A percentile compares a stretch with the other conserved stretches of the same genome.
These are phyloP conservation scores for Styphnolobium japonicum DNA, from an alignment of 306 rosid species.

Conservation along the genomic window DNA sequence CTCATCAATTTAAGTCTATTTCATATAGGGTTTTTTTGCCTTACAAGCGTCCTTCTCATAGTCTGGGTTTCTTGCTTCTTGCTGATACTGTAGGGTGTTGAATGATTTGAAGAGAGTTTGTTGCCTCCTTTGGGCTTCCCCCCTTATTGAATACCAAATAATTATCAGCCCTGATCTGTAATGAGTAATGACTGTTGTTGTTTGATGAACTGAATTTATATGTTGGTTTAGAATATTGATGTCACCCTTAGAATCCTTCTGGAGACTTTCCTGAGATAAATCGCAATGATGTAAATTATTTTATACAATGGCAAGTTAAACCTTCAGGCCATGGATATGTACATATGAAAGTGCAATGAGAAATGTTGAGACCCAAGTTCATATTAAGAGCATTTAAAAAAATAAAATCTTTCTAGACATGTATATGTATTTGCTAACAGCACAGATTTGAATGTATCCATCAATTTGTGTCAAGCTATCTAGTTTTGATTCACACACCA, in stretches of 20 bases:
- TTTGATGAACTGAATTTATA: background rate
- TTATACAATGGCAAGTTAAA: background rate
- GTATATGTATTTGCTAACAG: conserved; percentile 1
- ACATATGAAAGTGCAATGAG: background rate
- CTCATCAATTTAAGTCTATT: background rate
- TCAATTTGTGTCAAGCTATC: background rate
- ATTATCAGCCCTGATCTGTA: background rate
- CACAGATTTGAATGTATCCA: background rate
- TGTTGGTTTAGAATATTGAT: background rate
- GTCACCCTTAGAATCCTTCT: background rate
- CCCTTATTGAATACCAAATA: too few species aligned
- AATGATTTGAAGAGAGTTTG: too few species aligned
- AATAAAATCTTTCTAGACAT: background rate
- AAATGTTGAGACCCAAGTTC: background rate
- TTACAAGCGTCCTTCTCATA: background rate
- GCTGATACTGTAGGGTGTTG: too few species aligned
- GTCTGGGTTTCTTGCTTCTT: background rate
- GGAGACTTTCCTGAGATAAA: background rate
- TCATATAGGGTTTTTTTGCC: background rate
- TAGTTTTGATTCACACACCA: background rate
- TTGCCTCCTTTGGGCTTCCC: too few species aligned
- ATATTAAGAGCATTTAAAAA: background rate
- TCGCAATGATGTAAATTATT: background rate
- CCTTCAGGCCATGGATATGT: background rate
- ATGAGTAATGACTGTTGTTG: background rate